These are phyloP conservation scores for Pichia cabralensis DNA, from an alignment of 805 yeast genomes.

Conservation along the genomic window DNA sequence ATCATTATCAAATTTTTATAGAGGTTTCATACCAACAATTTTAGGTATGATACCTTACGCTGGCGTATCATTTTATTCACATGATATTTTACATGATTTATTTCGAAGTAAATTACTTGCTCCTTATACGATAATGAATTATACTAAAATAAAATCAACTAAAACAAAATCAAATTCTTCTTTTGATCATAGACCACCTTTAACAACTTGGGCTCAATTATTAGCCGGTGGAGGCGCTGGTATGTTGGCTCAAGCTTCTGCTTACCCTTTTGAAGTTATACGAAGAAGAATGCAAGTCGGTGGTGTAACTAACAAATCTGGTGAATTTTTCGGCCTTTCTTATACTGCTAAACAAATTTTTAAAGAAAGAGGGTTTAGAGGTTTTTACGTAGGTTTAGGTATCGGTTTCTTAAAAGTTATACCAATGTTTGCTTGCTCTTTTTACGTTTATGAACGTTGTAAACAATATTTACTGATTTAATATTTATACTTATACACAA, in stretches of 20 bases:
- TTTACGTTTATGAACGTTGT: constrained; percentile 84
- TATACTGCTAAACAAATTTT: constrained; percentile 52
- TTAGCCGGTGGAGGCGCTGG: constrained; percentile 96
- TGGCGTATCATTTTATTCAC: constrained; percentile 93
- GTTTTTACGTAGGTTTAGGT: constrained; percentile 89
- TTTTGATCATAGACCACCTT: constrained; percentile 47
- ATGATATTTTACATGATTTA: constrained; percentile 82
- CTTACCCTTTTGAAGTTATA: constrained; percentile 92
- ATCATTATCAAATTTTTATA: constrained; percentile 62
- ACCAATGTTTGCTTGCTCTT: constrained; percentile 96
- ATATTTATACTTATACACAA: background rate
- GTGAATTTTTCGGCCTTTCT: constrained; percentile 43
- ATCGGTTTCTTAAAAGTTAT: constrained; percentile 92
- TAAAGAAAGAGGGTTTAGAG: constrained; percentile 68
- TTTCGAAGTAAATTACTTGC: constrained; percentile 54
- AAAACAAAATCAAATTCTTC: constrained; percentile 24
- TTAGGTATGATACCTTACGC: constrained; percentile 97
- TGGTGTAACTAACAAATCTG: constrained; percentile 52
- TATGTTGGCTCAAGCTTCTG: constrained; percentile 88
- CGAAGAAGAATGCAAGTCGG: constrained; percentile 95
- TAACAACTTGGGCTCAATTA: constrained; percentile 86
- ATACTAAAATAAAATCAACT: constrained; percentile 9
- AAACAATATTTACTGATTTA: constrained; percentile 61
- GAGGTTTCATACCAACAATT: constrained; percentile 91
- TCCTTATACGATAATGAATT: constrained; percentile 37